Percentiles rank a stretch among this genome's conserved stretches.
Evolutionary conservation across 2,329 filamentous ascomycete species (phyloP).

Genomic region (Fusarium sp.): DNA sequence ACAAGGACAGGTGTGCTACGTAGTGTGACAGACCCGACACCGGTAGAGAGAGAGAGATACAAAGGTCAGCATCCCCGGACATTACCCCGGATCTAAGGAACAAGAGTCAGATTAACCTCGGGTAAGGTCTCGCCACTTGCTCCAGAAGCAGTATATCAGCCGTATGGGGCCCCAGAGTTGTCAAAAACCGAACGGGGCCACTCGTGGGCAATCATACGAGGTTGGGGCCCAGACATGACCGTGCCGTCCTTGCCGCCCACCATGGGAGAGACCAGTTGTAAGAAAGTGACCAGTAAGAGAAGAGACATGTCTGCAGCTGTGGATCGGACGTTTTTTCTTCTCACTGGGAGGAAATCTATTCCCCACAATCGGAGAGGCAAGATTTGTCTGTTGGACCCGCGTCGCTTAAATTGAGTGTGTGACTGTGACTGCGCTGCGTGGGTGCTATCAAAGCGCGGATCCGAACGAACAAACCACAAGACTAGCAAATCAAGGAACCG

Average conservation of each 20-base stretch:
- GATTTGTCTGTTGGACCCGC: background rate
- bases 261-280: background rate
- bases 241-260: conserved; percentile 10
- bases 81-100: conserved; percentile 33
- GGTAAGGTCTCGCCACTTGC: conserved; percentile 1
- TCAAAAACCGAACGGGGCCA: conserved; percentile 8
- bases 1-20: background rate
- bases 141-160: conserved; percentile 25
- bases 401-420: background rate
- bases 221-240: background rate
- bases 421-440: background rate
- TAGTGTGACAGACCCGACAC: background rate
- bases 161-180: conserved; percentile 28
- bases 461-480: background rate
- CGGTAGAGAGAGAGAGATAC: background rate
- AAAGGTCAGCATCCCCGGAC: conserved; percentile 6
- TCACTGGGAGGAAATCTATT: background rate
- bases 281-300: background rate
- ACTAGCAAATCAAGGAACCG: background rate
- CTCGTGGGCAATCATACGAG: conserved; percentile 24
- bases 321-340: background rate
- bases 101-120: conserved; percentile 19
- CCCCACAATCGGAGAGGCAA: conserved; percentile 1
- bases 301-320: background rate
- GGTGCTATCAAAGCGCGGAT: background rate